phyloP scores from a whole-genome alignment of 73 alveolate genomes.

The Tetrahymena elliotti region DNA sequence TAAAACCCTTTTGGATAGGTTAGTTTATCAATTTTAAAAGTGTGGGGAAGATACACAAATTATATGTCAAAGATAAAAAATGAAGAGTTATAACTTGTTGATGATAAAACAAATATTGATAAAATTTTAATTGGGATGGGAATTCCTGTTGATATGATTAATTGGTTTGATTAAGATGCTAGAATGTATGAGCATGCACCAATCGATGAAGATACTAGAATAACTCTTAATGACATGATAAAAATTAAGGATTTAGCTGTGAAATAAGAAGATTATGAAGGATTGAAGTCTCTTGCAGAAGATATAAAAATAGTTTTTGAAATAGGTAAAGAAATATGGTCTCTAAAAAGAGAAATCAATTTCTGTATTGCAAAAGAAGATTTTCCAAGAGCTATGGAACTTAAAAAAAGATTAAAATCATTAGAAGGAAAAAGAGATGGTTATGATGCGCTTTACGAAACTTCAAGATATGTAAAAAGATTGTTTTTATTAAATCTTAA shows the following conservation, averaged over 20 bases:
- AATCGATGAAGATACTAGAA: conserved; percentile 91
- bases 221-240: conserved; percentile 83
- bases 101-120: conserved; percentile 82
- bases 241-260: conserved; percentile 71
- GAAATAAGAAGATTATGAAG: conserved; percentile 80
- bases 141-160: conserved; percentile 78
- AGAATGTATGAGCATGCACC: conserved; percentile 87
- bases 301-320: conserved; percentile 85
- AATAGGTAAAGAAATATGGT: conserved; percentile 89
- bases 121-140: conserved; percentile 91
- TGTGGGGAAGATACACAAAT: conserved; percentile 84
- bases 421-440: conserved; percentile 79
- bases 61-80: conserved; percentile 64
- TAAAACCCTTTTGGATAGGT: conserved; percentile 91
- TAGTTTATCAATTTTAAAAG: conserved; percentile 70
- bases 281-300: conserved; percentile 62
- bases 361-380: conserved; percentile 86
- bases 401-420: conserved; percentile 72
- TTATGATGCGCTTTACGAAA: conserved; percentile 94
- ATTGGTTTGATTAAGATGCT: conserved; percentile 86
- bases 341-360: conserved; percentile 79
- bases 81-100: conserved; percentile 72
- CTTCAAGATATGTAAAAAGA: conserved; percentile 89
- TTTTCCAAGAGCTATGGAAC: conserved; percentile 72
- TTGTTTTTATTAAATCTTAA: background rate